Conservation (phyloP, 2,329 filamentous ascomycete genomes). For the Myriosclerotinia curreyana region DNA sequence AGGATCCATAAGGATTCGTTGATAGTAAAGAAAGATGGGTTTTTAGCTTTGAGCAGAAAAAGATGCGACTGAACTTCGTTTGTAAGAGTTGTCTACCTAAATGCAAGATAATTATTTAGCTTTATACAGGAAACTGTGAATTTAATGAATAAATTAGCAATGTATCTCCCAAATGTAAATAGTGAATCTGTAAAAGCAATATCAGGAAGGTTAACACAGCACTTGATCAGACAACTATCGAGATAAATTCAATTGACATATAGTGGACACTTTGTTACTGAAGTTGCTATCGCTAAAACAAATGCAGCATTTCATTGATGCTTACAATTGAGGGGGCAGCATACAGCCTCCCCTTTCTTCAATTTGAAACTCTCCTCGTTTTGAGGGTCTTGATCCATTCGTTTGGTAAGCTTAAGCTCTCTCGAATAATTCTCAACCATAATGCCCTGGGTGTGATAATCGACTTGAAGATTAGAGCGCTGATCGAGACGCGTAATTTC, state of each 20-base stretch:
- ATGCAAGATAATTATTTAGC: background rate
- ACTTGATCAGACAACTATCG: background rate
- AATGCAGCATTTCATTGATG: too few relatives aligned
- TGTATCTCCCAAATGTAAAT: background rate
- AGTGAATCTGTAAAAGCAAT: background rate
- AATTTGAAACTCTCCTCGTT: too few relatives aligned
- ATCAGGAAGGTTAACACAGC: background rate
- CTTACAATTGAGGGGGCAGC: too few relatives aligned
- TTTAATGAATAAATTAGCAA: background rate
- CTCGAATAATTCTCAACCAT: too few relatives aligned
- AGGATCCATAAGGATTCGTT: background rate
- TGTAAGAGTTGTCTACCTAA: background rate
- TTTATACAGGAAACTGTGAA: background rate
- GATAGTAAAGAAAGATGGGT: background rate
- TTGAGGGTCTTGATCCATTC: too few relatives aligned
- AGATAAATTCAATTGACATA: background rate
- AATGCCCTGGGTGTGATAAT: too few relatives aligned
- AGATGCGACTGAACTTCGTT: background rate
- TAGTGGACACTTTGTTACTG: background rate
- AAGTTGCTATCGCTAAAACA: background rate
- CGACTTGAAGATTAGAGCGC: slow-evolving; percentile 90
- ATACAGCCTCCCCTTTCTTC: too few relatives aligned
- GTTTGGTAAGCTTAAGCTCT: too few relatives aligned
- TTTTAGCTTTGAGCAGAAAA: background rate
- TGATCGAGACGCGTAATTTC: slow-evolving; percentile 86